phyloP scores from a whole-genome alignment of 129 eudicot genomes.

The Heracleum sosnowskyi region DNA sequence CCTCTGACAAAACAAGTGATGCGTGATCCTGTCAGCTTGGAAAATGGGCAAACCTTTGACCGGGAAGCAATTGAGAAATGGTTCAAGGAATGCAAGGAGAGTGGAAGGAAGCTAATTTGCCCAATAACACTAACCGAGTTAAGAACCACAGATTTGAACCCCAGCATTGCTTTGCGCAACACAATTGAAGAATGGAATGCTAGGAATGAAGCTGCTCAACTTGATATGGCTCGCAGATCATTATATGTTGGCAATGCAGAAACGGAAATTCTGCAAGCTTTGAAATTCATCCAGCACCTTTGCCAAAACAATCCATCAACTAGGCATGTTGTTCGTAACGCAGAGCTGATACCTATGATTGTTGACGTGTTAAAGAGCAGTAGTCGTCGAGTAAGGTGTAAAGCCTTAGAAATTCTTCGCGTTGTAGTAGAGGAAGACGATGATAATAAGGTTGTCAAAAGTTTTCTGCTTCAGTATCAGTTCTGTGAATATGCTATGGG shows the following conservation, averaged over 20 bases:
- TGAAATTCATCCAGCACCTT: slow-evolving; percentile 62
- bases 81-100: slow-evolving; percentile 73
- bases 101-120: slow-evolving; percentile 57
- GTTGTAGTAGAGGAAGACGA: slow-evolving; percentile 73
- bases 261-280: slow-evolving; percentile 55
- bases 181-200: slow-evolving; percentile 95
- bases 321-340: slow-evolving; percentile 53
- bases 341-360: slow-evolving; percentile 61
- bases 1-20: slow-evolving; percentile 85
- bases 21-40: slow-evolving; percentile 84
- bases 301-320: slow-evolving; percentile 50
- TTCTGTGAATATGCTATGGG: background rate
- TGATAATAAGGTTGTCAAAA: slow-evolving; percentile 68
- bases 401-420: slow-evolving; percentile 71
- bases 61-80: slow-evolving; percentile 94
- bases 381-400: slow-evolving; percentile 65
- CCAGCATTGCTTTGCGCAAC: slow-evolving; percentile 76
- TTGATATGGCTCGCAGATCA: slow-evolving; percentile 80
- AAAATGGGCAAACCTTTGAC: slow-evolving; percentile 84
- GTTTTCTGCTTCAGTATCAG: slow-evolving; percentile 15
- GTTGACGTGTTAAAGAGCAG: slow-evolving; percentile 69
- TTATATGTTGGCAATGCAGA: slow-evolving; percentile 47
- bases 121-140: slow-evolving; percentile 67
- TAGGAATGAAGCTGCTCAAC: slow-evolving; percentile 85
- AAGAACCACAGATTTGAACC: slow-evolving; percentile 68